A percentile compares a stretch with the other conserved stretches of the same genome.
phyloP scores from a whole-genome alignment of 345 rosid genomes.

The Aquilaria yunnanensis region DNA sequence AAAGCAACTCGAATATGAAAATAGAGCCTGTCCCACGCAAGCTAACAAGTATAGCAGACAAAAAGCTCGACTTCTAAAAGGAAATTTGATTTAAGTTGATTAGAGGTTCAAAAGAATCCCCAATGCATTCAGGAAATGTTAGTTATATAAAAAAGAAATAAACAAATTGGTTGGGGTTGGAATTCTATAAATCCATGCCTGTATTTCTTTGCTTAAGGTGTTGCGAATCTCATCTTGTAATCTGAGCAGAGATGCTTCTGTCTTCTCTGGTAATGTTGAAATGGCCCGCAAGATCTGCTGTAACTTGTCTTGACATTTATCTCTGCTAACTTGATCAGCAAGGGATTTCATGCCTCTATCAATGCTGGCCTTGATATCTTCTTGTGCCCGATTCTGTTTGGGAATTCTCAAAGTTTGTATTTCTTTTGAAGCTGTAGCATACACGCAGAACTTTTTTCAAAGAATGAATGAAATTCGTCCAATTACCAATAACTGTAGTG shows the following conservation, averaged over 20 bases:
- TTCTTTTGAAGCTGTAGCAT: slow-evolving; percentile 5
- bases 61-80: not conserved
- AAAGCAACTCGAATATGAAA: slow-evolving; percentile 11
- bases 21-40: slow-evolving; percentile 1
- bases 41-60: not conserved
- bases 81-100: not conserved
- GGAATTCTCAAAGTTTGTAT: slow-evolving; percentile 16
- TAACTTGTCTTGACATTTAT: slow-evolving; percentile 39
- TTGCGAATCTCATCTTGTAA: slow-evolving; percentile 46
- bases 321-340: slow-evolving; percentile 52
- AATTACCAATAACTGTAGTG: slow-evolving; percentile 62
- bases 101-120: too few species aligned
- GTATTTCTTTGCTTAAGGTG: slow-evolving; percentile 43
- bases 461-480: slow-evolving; percentile 13
- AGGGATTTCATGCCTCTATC: slow-evolving; percentile 55
- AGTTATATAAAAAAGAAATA: not conserved
- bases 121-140: too few species aligned
- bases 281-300: slow-evolving; percentile 38
- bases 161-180: slow-evolving; percentile 3
- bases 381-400: slow-evolving; percentile 64
- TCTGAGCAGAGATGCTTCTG: slow-evolving; percentile 43
- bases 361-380: slow-evolving; percentile 48
- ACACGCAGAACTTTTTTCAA: slow-evolving; percentile 10
- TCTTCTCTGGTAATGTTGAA: slow-evolving; percentile 50
- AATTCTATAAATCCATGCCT: slow-evolving; percentile 34